Evolutionary conservation across 129 eudicot species (phyloP).

Genomic region (Rutidosis leptorrhynchoides): DNA sequence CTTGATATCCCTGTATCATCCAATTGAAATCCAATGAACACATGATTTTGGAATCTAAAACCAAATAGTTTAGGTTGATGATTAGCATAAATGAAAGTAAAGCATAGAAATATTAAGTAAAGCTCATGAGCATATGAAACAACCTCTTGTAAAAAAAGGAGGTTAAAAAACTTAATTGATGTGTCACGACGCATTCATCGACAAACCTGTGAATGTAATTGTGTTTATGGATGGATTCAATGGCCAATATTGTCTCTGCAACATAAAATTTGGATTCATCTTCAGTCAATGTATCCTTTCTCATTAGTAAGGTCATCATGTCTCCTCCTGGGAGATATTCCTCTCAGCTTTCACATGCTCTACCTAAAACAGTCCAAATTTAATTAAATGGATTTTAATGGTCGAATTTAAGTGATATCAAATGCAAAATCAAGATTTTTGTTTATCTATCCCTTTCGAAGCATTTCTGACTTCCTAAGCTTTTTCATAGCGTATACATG

Average conservation of each 20-base stretch:
- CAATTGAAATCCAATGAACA: too few relatives aligned
- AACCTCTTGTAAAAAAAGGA: too few relatives aligned
- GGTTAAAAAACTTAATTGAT: too few relatives aligned
- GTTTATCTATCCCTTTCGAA: constrained; percentile 90
- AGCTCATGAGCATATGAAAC: too few relatives aligned
- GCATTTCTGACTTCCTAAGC: constrained; percentile 43
- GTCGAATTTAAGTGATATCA: too few relatives aligned
- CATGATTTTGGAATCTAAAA: too few relatives aligned
- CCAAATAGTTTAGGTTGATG: too few relatives aligned
- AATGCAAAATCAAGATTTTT: too few relatives aligned
- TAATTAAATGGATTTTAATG: constrained; percentile 29
- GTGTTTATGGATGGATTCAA: constrained; percentile 87
- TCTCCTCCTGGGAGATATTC: constrained; percentile 96
- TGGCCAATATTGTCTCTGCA: constrained; percentile 86
- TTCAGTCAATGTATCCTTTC: constrained; percentile 82
- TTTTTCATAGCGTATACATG: constrained; percentile 85
- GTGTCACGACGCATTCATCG: too few relatives aligned
- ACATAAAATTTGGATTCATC: constrained; percentile 82
- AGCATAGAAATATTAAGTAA: too few relatives aligned
- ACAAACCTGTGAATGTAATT: constrained; percentile 92
- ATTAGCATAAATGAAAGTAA: too few relatives aligned
- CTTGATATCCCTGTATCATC: too few relatives aligned
- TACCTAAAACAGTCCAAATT: constrained; percentile 42
- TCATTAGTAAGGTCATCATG: constrained; percentile 91
- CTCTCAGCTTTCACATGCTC: constrained; percentile 97